Base-by-base conservation (phyloP, 2,329 filamentous ascomycete species). In the Simplicillium sp. region DNA sequence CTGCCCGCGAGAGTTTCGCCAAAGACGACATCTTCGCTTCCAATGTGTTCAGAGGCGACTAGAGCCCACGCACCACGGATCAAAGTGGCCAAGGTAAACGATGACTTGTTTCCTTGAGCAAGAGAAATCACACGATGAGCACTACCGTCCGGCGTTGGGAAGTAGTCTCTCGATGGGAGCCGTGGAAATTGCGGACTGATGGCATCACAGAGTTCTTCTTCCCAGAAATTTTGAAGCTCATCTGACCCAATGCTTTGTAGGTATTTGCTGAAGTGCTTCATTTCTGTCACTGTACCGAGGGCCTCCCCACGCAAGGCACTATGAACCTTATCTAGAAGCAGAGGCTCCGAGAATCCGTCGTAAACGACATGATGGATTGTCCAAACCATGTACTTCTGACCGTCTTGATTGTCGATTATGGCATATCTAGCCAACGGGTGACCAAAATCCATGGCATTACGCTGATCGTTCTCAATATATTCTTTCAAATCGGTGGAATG, bases 1-100 rank as follows among this genome's bases (percentile, higher is more conserved):
- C 73, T 59, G 6, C 72, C 71, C 1, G 68, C 69, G 3, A 71
- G 50, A 0, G 73, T 62, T 41, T 73, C 70, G 2, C 71, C 72
- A 43, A 75, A 75, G 18, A 66, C 68, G 1, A 74, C 61, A 40
- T 73, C 66, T 4, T 59, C 58, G 1, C 56, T 54, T 1, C 62
- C 64, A 3, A 68, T 68, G 44, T 70, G 71, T 6, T 59, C 45
- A 1, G 57, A 55, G 1, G 63, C 54, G 2, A 64, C 56, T 13
- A 67, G 41, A 4, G 61, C 62, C 66, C 65, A 70, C 5, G 64
- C 65, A 12, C 61, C 62, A 34, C 62, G 57, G 32, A 69, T 58
- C 28, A 64, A 51, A 5, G 59, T 64, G 2, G 64, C 35, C 13
- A 33, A 31, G 3, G 42, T 44, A 17, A 46, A 33, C 15, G 12